These are phyloP conservation scores for Penicillium corylophilum DNA, from an alignment of 2,329 filamentous ascomycete species.

Conservation along the genomic window DNA sequence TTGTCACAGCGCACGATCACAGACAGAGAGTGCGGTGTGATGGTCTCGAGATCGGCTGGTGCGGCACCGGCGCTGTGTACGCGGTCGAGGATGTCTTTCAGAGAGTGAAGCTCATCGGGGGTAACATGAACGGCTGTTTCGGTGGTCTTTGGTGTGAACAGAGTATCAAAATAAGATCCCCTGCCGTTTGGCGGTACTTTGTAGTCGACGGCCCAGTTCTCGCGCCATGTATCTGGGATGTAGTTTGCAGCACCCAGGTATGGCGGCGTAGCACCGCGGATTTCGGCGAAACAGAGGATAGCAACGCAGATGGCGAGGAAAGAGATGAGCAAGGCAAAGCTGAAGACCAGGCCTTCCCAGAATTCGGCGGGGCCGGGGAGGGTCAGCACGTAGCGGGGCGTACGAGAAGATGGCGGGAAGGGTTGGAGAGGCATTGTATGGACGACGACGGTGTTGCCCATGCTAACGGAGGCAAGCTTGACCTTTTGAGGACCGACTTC, in stretches of 20 bases:
- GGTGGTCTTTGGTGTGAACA: background rate
- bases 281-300: conserved; percentile 61
- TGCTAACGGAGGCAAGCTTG: conserved; percentile 77
- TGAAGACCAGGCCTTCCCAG: conserved; percentile 55
- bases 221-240: conserved; percentile 54
- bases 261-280: conserved; percentile 58
- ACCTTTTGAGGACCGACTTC: conserved; percentile 58
- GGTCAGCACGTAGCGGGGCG: conserved; percentile 69
- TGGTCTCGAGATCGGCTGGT: conserved; percentile 16
- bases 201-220: conserved; percentile 41
- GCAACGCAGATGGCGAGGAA: conserved; percentile 63
- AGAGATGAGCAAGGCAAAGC: conserved; percentile 60
- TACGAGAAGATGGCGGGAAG: conserved; percentile 42
- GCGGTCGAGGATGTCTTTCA: conserved; percentile 30
- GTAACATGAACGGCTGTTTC: background rate
- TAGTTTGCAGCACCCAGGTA: conserved; percentile 56
- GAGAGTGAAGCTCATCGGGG: conserved; percentile 4
- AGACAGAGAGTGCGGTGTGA: conserved; percentile 12
- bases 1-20: conserved; percentile 26
- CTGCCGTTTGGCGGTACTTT: conserved; percentile 23
- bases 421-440: conserved; percentile 70
- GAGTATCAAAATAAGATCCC: conserved; percentile 17
- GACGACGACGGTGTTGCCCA: conserved; percentile 75
- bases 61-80: conserved; percentile 22
- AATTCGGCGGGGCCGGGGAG: conserved; percentile 56